Conservation (phyloP, 257 asterid genomes). For the Marsdenia floribunda region DNA sequence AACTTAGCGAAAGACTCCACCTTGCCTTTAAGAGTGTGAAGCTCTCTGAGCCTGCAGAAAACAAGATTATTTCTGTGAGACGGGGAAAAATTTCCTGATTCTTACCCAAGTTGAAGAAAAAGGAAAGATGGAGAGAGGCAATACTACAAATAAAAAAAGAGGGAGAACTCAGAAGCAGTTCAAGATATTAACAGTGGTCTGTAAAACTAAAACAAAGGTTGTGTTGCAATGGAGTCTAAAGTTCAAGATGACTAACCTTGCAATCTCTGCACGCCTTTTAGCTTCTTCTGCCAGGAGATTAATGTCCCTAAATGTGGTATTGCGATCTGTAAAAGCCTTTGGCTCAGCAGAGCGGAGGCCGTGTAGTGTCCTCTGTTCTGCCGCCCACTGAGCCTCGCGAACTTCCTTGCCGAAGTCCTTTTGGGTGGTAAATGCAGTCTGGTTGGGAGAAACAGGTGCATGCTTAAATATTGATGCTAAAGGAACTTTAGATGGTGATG, state of each 20-base stretch:
- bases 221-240: too few relatives aligned
- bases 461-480: not conserved
- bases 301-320: conserved; percentile 31
- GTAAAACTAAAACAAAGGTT: too few relatives aligned
- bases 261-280: conserved; percentile 45
- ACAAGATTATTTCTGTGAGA: not conserved
- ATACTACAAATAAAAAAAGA: not conserved
- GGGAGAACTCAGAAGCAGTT: too few relatives aligned
- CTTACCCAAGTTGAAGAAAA: not conserved
- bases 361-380: conserved; percentile 42
- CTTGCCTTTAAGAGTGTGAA: conserved; percentile 51
- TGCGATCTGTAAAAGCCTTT: conserved; percentile 17
- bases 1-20: conserved; percentile 54
- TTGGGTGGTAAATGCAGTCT: conserved; percentile 44
- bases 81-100: not conserved
- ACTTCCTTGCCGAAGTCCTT: conserved; percentile 43
- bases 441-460: conserved; percentile 2
- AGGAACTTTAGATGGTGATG: not conserved
- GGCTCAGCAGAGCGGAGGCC: conserved; percentile 34
- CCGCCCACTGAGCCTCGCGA: conserved; percentile 40
- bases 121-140: not conserved
- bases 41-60: conserved; percentile 46
- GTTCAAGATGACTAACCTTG: conserved; percentile 29
- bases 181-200: not conserved
- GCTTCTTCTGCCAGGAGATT: conserved; percentile 55